phyloP scores from a whole-genome alignment of 1,139 yeast genomes.

The Saccharomyces hybrid region DNA sequence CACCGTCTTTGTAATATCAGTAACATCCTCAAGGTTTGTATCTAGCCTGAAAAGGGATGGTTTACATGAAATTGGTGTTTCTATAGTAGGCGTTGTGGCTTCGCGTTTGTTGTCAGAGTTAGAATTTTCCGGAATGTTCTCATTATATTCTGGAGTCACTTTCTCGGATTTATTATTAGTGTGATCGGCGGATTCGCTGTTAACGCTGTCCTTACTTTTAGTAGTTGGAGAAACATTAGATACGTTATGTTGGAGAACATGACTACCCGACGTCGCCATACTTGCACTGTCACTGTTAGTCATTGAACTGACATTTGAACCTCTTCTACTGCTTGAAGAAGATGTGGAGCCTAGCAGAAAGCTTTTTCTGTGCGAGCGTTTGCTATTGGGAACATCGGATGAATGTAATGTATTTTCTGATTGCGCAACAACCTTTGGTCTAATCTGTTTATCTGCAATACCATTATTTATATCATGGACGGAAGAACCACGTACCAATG shows the following conservation, averaged over 20 bases:
- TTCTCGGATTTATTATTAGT: neutral
- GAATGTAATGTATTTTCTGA: neutral
- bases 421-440: neutral
- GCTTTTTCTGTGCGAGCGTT: slow-evolving; percentile 1
- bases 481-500: slow-evolving; percentile 3
- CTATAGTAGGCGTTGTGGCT: neutral
- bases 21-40: slow-evolving; percentile 27
- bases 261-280: slow-evolving; percentile 3
- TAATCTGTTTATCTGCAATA: neutral
- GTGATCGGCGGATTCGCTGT: neutral
- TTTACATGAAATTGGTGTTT: slow-evolving; percentile 5
- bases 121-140: neutral
- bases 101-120: neutral
- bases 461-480: neutral
- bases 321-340: slow-evolving; percentile 11
- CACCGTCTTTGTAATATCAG: slow-evolving; percentile 26
- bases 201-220: neutral
- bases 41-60: slow-evolving; percentile 22
- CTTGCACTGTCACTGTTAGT: slow-evolving; percentile 4
- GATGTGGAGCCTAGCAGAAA: slow-evolving; percentile 3
- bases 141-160: neutral
- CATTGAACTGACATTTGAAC: slow-evolving; percentile 12
- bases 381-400: neutral
- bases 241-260: neutral
- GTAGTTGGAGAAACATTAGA: slow-evolving; percentile 1